These are phyloP conservation scores for Irpex rosettiformis DNA, from an alignment of 1,284 basidiomycete genomes.

Conservation along the genomic window DNA sequence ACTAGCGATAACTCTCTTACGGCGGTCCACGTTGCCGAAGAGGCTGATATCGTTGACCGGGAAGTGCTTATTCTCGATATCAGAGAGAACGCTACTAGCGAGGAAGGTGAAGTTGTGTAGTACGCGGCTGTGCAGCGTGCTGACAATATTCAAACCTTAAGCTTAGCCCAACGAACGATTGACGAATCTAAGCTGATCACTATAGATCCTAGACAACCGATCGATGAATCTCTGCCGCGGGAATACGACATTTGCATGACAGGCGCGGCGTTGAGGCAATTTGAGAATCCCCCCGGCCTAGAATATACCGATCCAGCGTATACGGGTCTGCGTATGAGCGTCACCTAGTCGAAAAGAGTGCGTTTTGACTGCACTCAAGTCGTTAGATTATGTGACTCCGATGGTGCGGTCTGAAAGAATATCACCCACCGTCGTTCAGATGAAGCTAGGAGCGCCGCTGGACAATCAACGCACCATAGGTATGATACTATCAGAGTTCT, in stretches of 20 bases:
- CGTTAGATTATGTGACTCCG: conserved; percentile 84
- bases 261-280: conserved; percentile 87
- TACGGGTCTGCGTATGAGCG: conserved; percentile 96
- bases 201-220: conserved; percentile 71
- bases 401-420: conserved; percentile 74
- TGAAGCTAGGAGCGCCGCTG: too few species aligned
- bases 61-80: conserved; percentile 90
- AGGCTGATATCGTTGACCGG: conserved; percentile 94
- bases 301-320: conserved; percentile 82
- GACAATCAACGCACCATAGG: too few species aligned
- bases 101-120: too few species aligned
- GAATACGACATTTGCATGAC: conserved; percentile 94
- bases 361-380: conserved; percentile 86
- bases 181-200: conserved; percentile 86
- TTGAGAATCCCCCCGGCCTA: conserved; percentile 62
- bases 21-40: conserved; percentile 88
- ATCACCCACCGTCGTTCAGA: too few species aligned
- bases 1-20: conserved; percentile 97
- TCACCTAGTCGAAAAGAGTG: conserved; percentile 94
- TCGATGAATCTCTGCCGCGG: conserved; percentile 76
- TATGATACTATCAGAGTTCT: too few species aligned
- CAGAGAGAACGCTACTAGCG: conserved; percentile 73
- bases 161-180: conserved; percentile 90
- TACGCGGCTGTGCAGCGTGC: too few species aligned
- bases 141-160: too few species aligned